A percentile compares a stretch with the other conserved stretches of the same genome.
These are phyloP conservation scores for Eucalyptus curtisii DNA, from an alignment of 345 rosid genomes.

Conservation along the genomic window DNA sequence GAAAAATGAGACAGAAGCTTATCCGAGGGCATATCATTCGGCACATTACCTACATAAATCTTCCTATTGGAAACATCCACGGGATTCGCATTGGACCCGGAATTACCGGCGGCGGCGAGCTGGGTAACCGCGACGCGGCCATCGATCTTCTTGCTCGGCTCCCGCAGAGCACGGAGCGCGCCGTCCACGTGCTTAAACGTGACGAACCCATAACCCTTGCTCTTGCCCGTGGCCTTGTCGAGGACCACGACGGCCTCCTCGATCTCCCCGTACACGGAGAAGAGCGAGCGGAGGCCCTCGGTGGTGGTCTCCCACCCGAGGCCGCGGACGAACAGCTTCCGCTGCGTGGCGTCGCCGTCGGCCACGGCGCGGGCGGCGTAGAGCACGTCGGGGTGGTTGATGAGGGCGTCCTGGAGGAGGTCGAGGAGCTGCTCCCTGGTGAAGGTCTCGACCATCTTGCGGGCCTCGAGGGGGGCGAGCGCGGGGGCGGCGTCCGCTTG, in stretches of 20 bases:
- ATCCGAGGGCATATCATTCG: conserved; percentile 56
- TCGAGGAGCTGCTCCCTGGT: conserved; percentile 57
- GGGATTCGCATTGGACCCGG: conserved; percentile 17
- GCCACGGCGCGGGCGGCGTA: conserved; percentile 45
- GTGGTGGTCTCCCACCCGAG: conserved; percentile 83
- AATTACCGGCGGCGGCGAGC: conserved; percentile 70
- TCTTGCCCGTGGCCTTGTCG: conserved; percentile 60
- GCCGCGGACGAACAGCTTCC: conserved; percentile 82
- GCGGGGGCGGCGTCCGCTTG: neutral
- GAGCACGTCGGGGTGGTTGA: conserved; percentile 40
- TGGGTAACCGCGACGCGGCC: conserved; percentile 72
- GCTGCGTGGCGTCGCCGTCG: conserved; percentile 53
- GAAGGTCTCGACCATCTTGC: conserved; percentile 53
- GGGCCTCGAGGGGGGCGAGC: conserved; percentile 34
- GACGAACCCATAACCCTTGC: conserved; percentile 81
- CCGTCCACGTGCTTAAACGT: conserved; percentile 61
- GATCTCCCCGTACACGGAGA: conserved; percentile 58
- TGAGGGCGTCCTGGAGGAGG: conserved; percentile 36
- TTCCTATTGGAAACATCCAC: conserved; percentile 58
- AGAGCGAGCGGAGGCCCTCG: conserved; percentile 47
- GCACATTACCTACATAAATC: conserved; percentile 77
- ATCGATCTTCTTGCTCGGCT: conserved; percentile 80
- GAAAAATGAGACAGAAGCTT: conserved; percentile 46
- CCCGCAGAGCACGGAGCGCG: conserved; percentile 55
- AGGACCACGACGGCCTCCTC: conserved; percentile 72